Conservation (phyloP, 2,329 filamentous ascomycete genomes). For the Fusarium compactum region DNA sequence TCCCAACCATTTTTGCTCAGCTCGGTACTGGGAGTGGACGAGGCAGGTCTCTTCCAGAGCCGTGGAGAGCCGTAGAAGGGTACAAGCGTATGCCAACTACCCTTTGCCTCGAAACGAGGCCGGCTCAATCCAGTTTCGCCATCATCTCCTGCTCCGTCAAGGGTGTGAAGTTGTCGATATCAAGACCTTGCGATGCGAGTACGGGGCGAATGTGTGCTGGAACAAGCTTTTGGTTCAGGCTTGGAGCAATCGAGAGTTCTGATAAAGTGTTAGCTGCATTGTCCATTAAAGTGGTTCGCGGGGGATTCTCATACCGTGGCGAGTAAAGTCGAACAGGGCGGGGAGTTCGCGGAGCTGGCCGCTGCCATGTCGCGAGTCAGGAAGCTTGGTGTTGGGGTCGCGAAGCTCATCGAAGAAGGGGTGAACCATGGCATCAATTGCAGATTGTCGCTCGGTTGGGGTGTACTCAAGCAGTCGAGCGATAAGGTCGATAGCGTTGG, state of each 20-base stretch:
- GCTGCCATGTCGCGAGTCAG: slow-evolving; percentile 91
- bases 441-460: slow-evolving; percentile 91
- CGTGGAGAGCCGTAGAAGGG: slow-evolving; percentile 47
- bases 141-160: slow-evolving; percentile 97
- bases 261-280: slow-evolving; percentile 31
- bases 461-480: slow-evolving; percentile 96
- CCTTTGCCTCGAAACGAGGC: slow-evolving; percentile 45
- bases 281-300: background rate
- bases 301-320: slow-evolving; percentile 77
- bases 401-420: slow-evolving; percentile 98
- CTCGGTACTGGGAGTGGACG: slow-evolving; percentile 49
- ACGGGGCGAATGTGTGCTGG: slow-evolving; percentile 82
- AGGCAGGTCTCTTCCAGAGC: slow-evolving; percentile 49
- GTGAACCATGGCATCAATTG: slow-evolving; percentile 96
- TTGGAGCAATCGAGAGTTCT: slow-evolving; percentile 97
- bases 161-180: slow-evolving; percentile 93
- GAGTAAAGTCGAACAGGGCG: slow-evolving; percentile 90
- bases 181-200: slow-evolving; percentile 81
- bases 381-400: slow-evolving; percentile 89
- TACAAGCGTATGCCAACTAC: slow-evolving; percentile 51
- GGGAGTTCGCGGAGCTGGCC: slow-evolving; percentile 85
- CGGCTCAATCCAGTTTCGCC: slow-evolving; percentile 89
- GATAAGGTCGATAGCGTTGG: slow-evolving; percentile 94
- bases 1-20: slow-evolving; percentile 47
- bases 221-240: slow-evolving; percentile 88